A percentile compares a stretch with the other conserved stretches of the same genome.
Evolutionary conservation across 441 rosid genomes (phyloP).

Genomic region (Corymbia citriodora): DNA sequence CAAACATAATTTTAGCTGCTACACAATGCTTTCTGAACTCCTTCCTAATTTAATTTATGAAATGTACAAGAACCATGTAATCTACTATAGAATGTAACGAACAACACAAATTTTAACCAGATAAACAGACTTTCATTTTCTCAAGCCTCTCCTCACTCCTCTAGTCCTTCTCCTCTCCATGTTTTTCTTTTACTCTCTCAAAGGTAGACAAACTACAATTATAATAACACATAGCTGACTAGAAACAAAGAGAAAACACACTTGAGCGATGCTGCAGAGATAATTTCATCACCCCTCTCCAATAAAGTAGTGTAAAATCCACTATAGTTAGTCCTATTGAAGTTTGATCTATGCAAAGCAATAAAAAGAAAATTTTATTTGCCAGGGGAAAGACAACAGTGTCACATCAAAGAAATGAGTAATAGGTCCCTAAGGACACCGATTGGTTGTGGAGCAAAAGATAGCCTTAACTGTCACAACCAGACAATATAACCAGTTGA

Average conservation of each 20-base stretch:
- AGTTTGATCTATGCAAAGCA: conserved; percentile 68
- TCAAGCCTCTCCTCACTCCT: neutral
- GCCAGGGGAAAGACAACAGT: neutral
- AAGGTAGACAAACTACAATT: neutral
- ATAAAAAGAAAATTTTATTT: neutral
- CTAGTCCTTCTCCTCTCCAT: neutral
- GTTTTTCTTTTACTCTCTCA: neutral
- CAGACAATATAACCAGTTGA: neutral
- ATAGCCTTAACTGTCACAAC: neutral
- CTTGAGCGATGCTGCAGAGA: conserved; percentile 94
- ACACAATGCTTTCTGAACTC: neutral
- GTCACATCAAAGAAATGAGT: neutral
- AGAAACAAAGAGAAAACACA: conserved; percentile 12
- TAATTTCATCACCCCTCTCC: conserved; percentile 95
- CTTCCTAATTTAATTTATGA: neutral
- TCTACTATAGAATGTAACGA: neutral
- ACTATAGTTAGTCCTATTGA: conserved; percentile 69
- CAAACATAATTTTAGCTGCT: neutral
- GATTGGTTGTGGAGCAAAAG: neutral
- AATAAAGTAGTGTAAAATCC: conserved; percentile 85
- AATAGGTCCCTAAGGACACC: neutral
- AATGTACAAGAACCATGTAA: neutral
- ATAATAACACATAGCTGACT: neutral
- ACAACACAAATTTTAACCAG: neutral
- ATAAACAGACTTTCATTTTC: neutral